Conservation (phyloP, 2,329 filamentous ascomycete genomes). For the Cladosporium sp. region DNA sequence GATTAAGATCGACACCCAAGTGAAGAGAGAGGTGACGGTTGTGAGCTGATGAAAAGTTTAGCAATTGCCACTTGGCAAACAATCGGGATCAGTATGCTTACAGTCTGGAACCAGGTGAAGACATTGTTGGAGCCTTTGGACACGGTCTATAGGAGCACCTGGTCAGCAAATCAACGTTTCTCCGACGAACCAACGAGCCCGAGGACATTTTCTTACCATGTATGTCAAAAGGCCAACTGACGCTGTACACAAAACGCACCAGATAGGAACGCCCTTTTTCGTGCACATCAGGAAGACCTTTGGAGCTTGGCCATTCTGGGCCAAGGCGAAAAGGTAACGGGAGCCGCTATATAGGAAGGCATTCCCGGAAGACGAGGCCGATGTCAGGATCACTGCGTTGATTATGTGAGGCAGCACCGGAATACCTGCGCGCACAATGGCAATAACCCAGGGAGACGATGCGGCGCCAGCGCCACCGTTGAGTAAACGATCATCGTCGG, state of each 20-base stretch:
- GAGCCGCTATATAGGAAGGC: constrained; percentile 57
- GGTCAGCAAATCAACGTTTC: too few species aligned
- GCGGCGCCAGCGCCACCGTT: constrained; percentile 29
- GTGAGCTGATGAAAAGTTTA: constrained; percentile 21
- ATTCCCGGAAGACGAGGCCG: constrained; percentile 66
- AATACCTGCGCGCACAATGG: constrained; percentile 63
- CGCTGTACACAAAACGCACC: constrained; percentile 48
- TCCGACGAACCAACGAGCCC: too few species aligned
- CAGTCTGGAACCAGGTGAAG: constrained; percentile 32
- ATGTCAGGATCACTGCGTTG: constrained; percentile 72
- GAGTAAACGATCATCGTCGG: constrained; percentile 23
- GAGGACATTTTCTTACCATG: too few species aligned
- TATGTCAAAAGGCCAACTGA: constrained; percentile 55
- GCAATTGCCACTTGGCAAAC: too few species aligned
- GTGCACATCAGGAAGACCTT: constrained; percentile 53
- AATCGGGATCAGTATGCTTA: too few species aligned
- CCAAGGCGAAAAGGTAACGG: constrained; percentile 48
- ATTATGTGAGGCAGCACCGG: constrained; percentile 65
- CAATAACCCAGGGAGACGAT: constrained; percentile 63
- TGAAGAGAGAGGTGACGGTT: constrained; percentile 31
- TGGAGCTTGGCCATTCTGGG: constrained; percentile 51
- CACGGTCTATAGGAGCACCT: constrained; percentile 29
- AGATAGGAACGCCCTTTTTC: constrained; percentile 78
- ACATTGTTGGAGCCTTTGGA: constrained; percentile 23
- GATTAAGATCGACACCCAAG: constrained; percentile 28